Evolutionary conservation across 2,329 filamentous ascomycete species (phyloP).

Genomic region (Penicillium paneum): DNA sequence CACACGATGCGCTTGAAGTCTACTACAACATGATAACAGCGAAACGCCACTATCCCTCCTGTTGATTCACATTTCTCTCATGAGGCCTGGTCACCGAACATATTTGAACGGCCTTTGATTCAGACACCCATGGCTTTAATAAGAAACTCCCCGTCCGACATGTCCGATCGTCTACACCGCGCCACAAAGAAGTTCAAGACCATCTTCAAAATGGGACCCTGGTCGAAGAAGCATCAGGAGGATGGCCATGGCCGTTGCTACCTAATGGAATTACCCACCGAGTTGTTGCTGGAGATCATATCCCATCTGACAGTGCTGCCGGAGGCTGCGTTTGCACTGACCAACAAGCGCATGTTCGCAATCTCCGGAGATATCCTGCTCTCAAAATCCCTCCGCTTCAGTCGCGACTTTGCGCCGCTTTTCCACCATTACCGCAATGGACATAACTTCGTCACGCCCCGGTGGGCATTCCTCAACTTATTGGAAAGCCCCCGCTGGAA

Average conservation of each 20-base stretch:
- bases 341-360: constrained; percentile 36
- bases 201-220: constrained; percentile 29
- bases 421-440: constrained; percentile 41
- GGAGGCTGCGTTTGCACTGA: constrained; percentile 38
- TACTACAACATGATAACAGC: constrained; percentile 26
- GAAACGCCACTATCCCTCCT: constrained; percentile 14
- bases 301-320: constrained; percentile 36
- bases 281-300: constrained; percentile 37
- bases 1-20: constrained; percentile 25
- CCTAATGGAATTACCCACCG: constrained; percentile 39
- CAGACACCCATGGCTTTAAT: constrained; percentile 17
- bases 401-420: constrained; percentile 39
- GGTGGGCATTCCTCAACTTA: constrained; percentile 38
- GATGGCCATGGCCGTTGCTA: constrained; percentile 25
- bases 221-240: constrained; percentile 21
- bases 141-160: constrained; percentile 17
- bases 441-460: constrained; percentile 36
- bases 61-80: constrained; percentile 8
- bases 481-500: constrained; percentile 37
- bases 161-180: constrained; percentile 31
- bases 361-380: constrained; percentile 32
- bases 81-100: constrained; percentile 8
- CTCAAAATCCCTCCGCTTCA: constrained; percentile 36
- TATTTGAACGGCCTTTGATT: constrained; percentile 1
- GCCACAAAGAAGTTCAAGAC: constrained; percentile 31